A percentile compares a stretch with the other conserved stretches of the same genome.
phyloP scores from a whole-genome alignment of 495 filamentous ascomycete genomes.

The Aspergillus olivimuriae region DNA sequence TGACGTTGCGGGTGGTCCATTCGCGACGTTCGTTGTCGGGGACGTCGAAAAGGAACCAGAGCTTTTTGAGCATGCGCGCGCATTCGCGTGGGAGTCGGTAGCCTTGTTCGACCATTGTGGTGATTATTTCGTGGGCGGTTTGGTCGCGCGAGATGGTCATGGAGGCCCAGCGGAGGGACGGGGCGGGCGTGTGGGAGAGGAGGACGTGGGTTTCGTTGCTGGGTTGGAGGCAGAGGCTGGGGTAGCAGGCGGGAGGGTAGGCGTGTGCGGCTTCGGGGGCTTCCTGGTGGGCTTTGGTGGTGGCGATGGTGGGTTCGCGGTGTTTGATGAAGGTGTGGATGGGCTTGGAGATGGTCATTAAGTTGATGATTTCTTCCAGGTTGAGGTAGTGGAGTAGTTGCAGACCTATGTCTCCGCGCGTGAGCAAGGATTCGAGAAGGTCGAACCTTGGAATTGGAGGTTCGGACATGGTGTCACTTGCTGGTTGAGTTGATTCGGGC shows the following conservation, averaged over 20 bases:
- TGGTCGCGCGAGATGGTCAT: conserved; percentile 46
- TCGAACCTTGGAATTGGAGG: too few species aligned
- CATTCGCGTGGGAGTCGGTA: conserved; percentile 43
- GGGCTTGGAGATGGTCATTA: conserved; percentile 51
- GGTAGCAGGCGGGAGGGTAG: conserved; percentile 48
- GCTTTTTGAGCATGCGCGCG: conserved; percentile 43
- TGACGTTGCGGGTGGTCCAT: conserved; percentile 39
- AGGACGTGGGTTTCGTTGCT: neutral
- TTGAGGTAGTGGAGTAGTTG: conserved; percentile 44
- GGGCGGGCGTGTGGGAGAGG: conserved; percentile 10
- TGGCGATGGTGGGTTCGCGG: conserved; percentile 33
- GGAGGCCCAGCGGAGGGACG: conserved; percentile 44
- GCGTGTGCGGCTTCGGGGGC: conserved; percentile 39
- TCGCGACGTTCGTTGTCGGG: conserved; percentile 42
- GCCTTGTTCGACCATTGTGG: conserved; percentile 41
- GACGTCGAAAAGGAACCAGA: conserved; percentile 64
- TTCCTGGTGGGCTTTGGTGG: conserved; percentile 31
- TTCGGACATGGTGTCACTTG: too few species aligned
- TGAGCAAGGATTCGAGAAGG: conserved; percentile 43
- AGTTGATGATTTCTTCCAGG: conserved; percentile 41
- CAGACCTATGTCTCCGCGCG: conserved; percentile 42
- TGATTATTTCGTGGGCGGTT: conserved; percentile 48
- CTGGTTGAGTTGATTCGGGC: too few species aligned
- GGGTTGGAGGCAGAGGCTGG: conserved; percentile 31
- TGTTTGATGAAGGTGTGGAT: conserved; percentile 49